Evolutionary conservation across 1,284 basidiomycete species (phyloP).

Genomic region (Stygiomarasmius scandens): DNA sequence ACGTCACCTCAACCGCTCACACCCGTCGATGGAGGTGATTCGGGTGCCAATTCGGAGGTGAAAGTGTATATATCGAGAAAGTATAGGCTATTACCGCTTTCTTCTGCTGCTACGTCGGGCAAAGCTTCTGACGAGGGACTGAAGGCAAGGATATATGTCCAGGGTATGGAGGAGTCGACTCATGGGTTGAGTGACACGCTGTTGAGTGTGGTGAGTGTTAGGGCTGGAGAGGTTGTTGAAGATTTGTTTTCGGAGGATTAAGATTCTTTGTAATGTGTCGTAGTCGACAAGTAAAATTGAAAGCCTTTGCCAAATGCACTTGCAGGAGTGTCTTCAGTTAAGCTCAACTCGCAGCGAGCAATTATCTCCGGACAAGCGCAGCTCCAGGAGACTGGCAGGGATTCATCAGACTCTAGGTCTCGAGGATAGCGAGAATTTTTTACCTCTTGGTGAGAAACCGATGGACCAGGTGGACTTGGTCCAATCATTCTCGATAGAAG

Average conservation of each 20-base stretch:
- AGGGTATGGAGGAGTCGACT: slow-evolving; percentile 58
- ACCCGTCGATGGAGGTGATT: not conserved
- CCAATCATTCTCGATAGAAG: too few species aligned
- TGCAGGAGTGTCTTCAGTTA: too few species aligned
- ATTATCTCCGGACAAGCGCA: too few species aligned
- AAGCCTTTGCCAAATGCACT: too few species aligned
- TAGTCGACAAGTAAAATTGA: too few species aligned
- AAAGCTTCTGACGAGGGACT: slow-evolving; percentile 24
- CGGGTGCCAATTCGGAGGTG: not conserved
- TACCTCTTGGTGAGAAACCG: too few species aligned
- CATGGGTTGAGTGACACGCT: slow-evolving; percentile 63
- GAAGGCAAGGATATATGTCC: slow-evolving; percentile 52
- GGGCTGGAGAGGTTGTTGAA: slow-evolving; percentile 52
- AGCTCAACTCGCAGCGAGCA: too few species aligned
- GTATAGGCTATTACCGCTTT: slow-evolving; percentile 45
- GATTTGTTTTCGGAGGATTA: slow-evolving; percentile 33
- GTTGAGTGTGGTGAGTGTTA: slow-evolving; percentile 51
- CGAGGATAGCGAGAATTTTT: too few species aligned
- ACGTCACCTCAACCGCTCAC: not conserved
- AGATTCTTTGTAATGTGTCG: too few species aligned
- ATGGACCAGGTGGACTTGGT: too few species aligned
- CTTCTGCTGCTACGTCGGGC: slow-evolving; percentile 6
- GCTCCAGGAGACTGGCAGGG: too few species aligned
- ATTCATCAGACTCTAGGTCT: too few species aligned
- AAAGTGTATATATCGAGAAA: slow-evolving; percentile 45